Conservation (phyloP, 176 grass and related monocot species). For the Oryza meyeriana region DNA sequence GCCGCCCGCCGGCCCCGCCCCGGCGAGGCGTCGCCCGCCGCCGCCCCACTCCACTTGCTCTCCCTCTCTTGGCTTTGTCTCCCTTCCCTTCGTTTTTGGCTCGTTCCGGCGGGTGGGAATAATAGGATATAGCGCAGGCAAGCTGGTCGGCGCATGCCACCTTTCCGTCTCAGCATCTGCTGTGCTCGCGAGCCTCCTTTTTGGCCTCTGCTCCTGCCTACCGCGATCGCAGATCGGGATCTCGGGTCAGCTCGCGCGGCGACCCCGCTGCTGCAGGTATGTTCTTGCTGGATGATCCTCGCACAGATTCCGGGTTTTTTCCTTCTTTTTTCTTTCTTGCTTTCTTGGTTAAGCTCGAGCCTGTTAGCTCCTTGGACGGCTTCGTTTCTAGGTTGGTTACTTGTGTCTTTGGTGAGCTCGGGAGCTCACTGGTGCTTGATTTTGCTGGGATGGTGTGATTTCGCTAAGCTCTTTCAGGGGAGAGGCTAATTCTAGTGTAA, state of each 20-base stretch:
- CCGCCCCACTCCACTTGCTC: slow-evolving; percentile 4
- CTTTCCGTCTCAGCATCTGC: slow-evolving; percentile 29
- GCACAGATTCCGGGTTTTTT: background rate
- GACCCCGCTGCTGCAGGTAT: background rate
- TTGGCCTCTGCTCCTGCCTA: slow-evolving; percentile 30
- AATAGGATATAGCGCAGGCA: slow-evolving; percentile 11
- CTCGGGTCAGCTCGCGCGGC: background rate
- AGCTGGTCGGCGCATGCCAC: slow-evolving; percentile 34
- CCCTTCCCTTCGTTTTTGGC: slow-evolving; percentile 34
- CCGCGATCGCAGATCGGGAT: slow-evolving; percentile 36
- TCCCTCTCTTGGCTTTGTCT: background rate
- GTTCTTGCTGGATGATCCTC: slow-evolving; percentile 19
- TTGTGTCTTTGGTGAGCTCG: background rate
- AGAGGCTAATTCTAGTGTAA: background rate
- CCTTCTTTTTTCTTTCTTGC: background rate
- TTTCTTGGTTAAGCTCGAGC: background rate
- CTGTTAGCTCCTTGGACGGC: background rate
- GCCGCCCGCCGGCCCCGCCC: background rate
- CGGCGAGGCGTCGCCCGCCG: slow-evolving; percentile 14
- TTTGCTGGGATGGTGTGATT: background rate
- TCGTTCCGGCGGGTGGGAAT: slow-evolving; percentile 22
- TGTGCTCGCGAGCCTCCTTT: slow-evolving; percentile 22
- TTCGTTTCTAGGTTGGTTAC: background rate
- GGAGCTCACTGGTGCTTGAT: background rate
- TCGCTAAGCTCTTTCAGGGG: background rate